These are phyloP conservation scores for Corynespora cassiicola DNA, from an alignment of 2,329 filamentous ascomycete genomes.

Conservation along the genomic window DNA sequence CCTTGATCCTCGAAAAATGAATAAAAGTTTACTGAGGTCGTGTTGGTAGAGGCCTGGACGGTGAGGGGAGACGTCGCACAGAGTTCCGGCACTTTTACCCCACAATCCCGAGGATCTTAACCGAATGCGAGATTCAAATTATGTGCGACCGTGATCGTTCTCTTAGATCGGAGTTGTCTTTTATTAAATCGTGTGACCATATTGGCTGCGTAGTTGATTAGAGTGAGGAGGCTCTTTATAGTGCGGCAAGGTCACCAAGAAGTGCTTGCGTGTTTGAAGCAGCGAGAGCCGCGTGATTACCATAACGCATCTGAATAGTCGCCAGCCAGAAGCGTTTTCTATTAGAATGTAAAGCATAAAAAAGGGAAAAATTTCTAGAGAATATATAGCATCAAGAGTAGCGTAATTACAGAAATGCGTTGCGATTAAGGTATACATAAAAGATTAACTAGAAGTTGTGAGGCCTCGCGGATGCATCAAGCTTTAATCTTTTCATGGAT, in stretches of 20 bases:
- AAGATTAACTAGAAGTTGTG: too few relatives aligned
- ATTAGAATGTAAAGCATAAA: too few relatives aligned
- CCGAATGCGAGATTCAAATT: slow-evolving; percentile 20
- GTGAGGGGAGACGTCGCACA: background rate
- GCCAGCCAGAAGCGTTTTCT: slow-evolving; percentile 1
- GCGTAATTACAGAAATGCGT: too few relatives aligned
- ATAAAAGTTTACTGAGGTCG: background rate
- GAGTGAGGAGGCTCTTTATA: slow-evolving; percentile 1
- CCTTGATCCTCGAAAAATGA: background rate
- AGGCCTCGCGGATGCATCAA: too few relatives aligned
- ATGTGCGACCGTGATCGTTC: slow-evolving; percentile 10
- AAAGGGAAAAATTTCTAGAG: too few relatives aligned
- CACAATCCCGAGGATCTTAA: slow-evolving; percentile 16
- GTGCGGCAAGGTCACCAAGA: too few relatives aligned
- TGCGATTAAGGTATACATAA: too few relatives aligned
- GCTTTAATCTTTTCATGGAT: too few relatives aligned
- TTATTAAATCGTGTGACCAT: slow-evolving; percentile 1
- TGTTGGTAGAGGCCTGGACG: too few relatives aligned
- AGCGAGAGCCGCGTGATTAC: too few relatives aligned
- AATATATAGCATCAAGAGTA: too few relatives aligned
- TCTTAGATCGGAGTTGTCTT: slow-evolving; percentile 9
- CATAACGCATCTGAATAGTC: background rate
- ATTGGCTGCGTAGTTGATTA: slow-evolving; percentile 5
- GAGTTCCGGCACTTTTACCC: slow-evolving; percentile 14
- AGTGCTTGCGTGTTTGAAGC: too few relatives aligned